Evolutionary conservation across 2,329 filamentous ascomycete genomes (phyloP), one percentile per base, ranked within the genome.

Genomic region (Bipolaris oryzae): DNA sequence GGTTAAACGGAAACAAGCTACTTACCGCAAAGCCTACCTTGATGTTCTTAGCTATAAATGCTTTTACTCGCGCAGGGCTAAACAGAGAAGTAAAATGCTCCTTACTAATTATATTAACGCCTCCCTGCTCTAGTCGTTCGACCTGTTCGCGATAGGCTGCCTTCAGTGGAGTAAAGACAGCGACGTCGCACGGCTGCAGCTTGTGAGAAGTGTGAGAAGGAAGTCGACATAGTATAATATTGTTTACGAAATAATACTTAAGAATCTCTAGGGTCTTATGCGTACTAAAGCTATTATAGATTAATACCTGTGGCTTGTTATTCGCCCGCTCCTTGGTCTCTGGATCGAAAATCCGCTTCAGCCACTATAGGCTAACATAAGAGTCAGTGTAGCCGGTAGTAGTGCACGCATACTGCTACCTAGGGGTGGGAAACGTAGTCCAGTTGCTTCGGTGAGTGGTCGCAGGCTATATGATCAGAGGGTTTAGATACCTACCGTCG

Each of bases 101-200:
- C n/a, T n/a, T n/a, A n/a, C n/a, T n/a, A n/a, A n/a, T n/a, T n/a
- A n/a, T n/a, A n/a, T n/a, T n/a, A n/a, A n/a, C n/a, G n/a, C n/a
- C n/a, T n/a, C n/a, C n/a, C n/a, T n/a, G n/a, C n/a, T n/a, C n/a
- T n/a, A n/a, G n/a, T n/a, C n/a, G n/a, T 31, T 66, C 50, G 11
- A 62, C 47, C 25, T 50, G 35, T 6, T 50, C 47, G 23, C 47
- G 47, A 20, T 49, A 47, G 44, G 44, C 44, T 9, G 44, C 15
- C 31, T 47, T 47, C 44, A 47, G 7, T 2, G 44, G 31, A 1
- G 6, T 31, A 37, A 47, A 47, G 2, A 33, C 42, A 15, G 11
- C 39, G 13, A 42, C 39, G 15, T 42, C 39, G 20, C 39, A 42
- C 1, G 21, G 39, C 16, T 38, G 37, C 2, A 20, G n/a, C n/a